Percentiles rank a stretch among this genome's conserved stretches.
These are phyloP conservation scores for Penicillium sp. DNA, from an alignment of 2,329 filamentous ascomycete genomes.

Conservation along the genomic window DNA sequence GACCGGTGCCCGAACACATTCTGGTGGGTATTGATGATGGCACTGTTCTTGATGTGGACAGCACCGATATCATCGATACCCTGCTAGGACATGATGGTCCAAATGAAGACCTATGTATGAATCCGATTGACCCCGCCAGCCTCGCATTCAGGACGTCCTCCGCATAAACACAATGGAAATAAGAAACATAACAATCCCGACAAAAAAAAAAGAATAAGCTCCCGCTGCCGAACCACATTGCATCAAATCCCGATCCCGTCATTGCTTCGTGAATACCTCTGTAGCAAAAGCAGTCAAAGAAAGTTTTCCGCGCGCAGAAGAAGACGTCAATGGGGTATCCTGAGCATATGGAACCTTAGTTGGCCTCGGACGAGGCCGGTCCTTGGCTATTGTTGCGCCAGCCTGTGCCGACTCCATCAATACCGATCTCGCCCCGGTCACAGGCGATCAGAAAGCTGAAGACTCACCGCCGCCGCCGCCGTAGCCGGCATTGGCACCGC, in stretches of 20 bases:
- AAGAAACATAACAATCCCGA: constrained; percentile 2
- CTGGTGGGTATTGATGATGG: no score
- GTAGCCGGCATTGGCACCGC: constrained; percentile 27
- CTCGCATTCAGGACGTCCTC: no score
- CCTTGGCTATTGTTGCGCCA: constrained; percentile 24
- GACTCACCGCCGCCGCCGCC: constrained; percentile 29
- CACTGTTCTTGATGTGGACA: no score
- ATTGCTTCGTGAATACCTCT: constrained; percentile 15
- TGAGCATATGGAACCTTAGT: constrained; percentile 11
- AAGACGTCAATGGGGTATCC: constrained; percentile 11
- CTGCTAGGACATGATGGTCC: no score
- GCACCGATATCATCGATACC: no score
- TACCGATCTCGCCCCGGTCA: background rate
- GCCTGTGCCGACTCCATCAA: constrained; percentile 18
- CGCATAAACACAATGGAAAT: constrained; percentile 1
- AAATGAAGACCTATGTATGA: no score
- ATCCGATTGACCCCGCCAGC: no score
- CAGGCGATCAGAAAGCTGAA: background rate
- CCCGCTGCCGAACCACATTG: constrained; percentile 8
- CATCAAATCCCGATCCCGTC: constrained; percentile 5
- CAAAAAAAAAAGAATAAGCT: constrained; percentile 4
- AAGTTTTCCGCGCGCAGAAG: constrained; percentile 10
- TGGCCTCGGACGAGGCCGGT: constrained; percentile 19
- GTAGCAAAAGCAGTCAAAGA: constrained; percentile 7
- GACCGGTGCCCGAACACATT: no score